These are phyloP conservation scores for Apiotrichum porosum DNA, from an alignment of 1,284 basidiomycete genomes.

Conservation along the genomic window DNA sequence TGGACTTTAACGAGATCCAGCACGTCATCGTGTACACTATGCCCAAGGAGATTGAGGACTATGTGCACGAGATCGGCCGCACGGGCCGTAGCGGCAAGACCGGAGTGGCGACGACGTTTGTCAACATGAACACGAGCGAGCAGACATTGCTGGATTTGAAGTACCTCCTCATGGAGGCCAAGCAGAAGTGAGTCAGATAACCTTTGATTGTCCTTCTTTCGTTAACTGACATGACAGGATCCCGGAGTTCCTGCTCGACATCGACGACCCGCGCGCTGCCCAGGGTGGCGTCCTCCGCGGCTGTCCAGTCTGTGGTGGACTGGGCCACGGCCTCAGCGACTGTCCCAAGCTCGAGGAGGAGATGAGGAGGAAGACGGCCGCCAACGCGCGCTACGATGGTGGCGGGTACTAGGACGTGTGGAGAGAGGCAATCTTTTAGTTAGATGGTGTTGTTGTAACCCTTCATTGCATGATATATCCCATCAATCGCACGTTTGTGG, in stretches of 20 bases:
- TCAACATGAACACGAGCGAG: constrained; percentile 94
- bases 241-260: constrained; percentile 85
- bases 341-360: constrained; percentile 96
- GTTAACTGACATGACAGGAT: too few species aligned
- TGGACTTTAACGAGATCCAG: constrained; percentile 96
- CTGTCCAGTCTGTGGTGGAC: constrained; percentile 93
- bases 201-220: too few species aligned
- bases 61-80: constrained; percentile 94
- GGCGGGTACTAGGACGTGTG: constrained; percentile 53
- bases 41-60: constrained; percentile 98
- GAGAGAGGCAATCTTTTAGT: not conserved
- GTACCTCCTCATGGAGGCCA: constrained; percentile 93
- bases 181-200: constrained; percentile 75
- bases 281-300: constrained; percentile 74
- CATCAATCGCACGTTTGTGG: too few species aligned
- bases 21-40: constrained; percentile 67
- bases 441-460: not conserved
- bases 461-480: too few species aligned
- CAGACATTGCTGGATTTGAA: constrained; percentile 96
- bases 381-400: constrained; percentile 53
- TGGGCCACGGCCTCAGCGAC: constrained; percentile 87
- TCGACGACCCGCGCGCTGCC: constrained; percentile 83
- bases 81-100: constrained; percentile 97
- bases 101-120: constrained; percentile 99
- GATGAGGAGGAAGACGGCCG: constrained; percentile 61